Evolutionary conservation across 495 filamentous ascomycete genomes (phyloP).

Genomic region (Penicillium alfredii): DNA sequence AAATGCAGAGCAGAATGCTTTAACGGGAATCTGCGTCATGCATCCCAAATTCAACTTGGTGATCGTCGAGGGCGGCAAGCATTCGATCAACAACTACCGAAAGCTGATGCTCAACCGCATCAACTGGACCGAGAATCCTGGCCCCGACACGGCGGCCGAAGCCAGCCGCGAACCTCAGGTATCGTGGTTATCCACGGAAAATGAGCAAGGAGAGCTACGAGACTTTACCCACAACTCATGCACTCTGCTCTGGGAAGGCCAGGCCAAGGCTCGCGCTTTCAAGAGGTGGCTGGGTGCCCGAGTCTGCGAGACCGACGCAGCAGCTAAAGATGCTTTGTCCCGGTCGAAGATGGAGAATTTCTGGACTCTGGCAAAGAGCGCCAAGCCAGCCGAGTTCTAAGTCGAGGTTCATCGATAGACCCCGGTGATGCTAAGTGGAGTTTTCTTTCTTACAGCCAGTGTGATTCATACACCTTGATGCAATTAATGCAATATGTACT

Average conservation of each 20-base stretch:
- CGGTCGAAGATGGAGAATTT: slow-evolving; percentile 90
- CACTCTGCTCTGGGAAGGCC: slow-evolving; percentile 79
- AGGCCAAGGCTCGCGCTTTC: slow-evolving; percentile 70
- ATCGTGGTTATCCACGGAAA: slow-evolving; percentile 69
- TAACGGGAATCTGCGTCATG: slow-evolving; percentile 85
- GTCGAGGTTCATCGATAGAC: not conserved
- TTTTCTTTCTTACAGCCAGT: slow-evolving; percentile 6
- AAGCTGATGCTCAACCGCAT: slow-evolving; percentile 90
- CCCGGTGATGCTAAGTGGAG: too few species aligned
- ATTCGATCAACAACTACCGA: slow-evolving; percentile 73
- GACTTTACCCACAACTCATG: slow-evolving; percentile 78
- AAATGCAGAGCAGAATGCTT: slow-evolving; percentile 79
- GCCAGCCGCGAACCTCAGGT: slow-evolving; percentile 55
- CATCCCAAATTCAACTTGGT: slow-evolving; percentile 82
- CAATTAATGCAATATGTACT: slow-evolving; percentile 15
- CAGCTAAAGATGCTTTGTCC: slow-evolving; percentile 73
- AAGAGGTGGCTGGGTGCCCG: slow-evolving; percentile 73
- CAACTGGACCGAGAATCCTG: slow-evolving; percentile 85
- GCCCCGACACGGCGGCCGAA: slow-evolving; percentile 56
- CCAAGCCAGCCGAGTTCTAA: slow-evolving; percentile 36
- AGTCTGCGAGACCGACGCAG: slow-evolving; percentile 80
- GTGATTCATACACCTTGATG: slow-evolving; percentile 8
- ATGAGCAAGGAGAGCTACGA: slow-evolving; percentile 72
- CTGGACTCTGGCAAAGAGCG: slow-evolving; percentile 86
- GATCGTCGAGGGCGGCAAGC: slow-evolving; percentile 83